Evolutionary conservation across 352 stramenopile genomes (phyloP), one percentile per base, ranked within the genome.

Genomic region (Phytopythium chamaehyphon): DNA sequence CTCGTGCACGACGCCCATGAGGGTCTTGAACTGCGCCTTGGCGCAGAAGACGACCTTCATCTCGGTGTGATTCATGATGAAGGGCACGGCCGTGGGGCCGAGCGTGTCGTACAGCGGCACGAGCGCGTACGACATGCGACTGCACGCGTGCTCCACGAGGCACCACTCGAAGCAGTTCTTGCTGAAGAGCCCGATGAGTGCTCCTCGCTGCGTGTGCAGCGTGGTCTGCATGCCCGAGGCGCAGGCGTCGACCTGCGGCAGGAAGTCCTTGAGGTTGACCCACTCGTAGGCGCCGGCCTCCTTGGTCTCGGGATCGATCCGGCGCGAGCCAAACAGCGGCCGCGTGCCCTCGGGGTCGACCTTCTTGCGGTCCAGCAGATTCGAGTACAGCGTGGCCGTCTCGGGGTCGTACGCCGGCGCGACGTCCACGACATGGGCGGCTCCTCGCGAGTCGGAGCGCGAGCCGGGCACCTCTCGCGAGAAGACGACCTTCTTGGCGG

Each of bases 91-190:
- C 11, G 54, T 62, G 0, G 76, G 59, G 0, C 82, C 82, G 8
- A 93, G 62, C 24, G 82, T 93, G 47, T 93, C 77, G 62, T 90
- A 93, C n/a, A 93, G 66, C 42, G 80, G 80, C 51, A 88, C 75
- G 22, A 88, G 59, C 15, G 76, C 61, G 63, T 83, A 89, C 36
- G 69, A 54, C 74, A 86, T 87, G 64, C 81, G 81, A 49, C 80
- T 86, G 53, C 61, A 68, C 24, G 51, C 63, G 54, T 84, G 76
- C 57, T 91, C 81, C 1, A 83, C 73, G 7, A 86, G 55, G 10
- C 73, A 64, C 80, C 80, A 91, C 49, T 88, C 69, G 55, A 82
- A 82, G 28, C 77, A 56, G 64, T 88, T 89, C 62, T 85, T 86
- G 55, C 55, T 66, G 62, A 91, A 88, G n/a, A 88, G 45, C 6